phyloP scores from a whole-genome alignment of 768 basidiomycete species.

The Chiua virens region DNA sequence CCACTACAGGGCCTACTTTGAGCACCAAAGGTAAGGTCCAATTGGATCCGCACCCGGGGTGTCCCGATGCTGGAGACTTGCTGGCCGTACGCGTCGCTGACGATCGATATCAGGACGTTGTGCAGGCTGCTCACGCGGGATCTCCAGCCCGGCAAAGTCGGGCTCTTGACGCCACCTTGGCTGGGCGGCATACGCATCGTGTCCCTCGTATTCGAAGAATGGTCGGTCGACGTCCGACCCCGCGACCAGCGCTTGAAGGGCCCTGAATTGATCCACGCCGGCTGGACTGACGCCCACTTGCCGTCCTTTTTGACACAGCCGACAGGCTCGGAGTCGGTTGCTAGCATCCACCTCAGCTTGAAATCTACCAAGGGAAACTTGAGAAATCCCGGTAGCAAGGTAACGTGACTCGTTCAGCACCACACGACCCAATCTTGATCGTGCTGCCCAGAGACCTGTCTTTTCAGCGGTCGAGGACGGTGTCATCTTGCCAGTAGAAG shows the following conservation, averaged over 20 bases:
- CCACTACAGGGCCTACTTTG: constrained; percentile 42
- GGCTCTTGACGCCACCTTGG: constrained; percentile 34
- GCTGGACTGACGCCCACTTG: constrained; percentile 40
- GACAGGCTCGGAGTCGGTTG: constrained; percentile 7
- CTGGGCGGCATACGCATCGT: constrained; percentile 29
- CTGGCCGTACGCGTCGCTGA: not conserved
- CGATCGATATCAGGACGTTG: constrained; percentile 17
- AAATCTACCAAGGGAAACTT: not conserved
- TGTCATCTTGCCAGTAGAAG: not conserved
- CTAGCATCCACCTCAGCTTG: constrained; percentile 22
- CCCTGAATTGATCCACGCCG: constrained; percentile 39
- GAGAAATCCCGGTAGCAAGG: constrained; percentile 19
- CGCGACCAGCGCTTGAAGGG: constrained; percentile 27
- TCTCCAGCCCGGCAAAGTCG: constrained; percentile 31
- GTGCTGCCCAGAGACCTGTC: constrained; percentile 8
- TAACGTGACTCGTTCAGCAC: not conserved
- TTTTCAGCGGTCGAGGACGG: constrained; percentile 18
- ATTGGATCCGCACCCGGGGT: too few relatives aligned
- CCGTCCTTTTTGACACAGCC: constrained; percentile 25
- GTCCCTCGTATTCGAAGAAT: constrained; percentile 39
- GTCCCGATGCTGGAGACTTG: too few relatives aligned
- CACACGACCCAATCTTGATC: not conserved
- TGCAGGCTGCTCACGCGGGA: constrained; percentile 30
- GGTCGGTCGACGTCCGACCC: constrained; percentile 34
- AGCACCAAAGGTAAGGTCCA: constrained; percentile 43